Percentiles rank a stretch among this genome's conserved stretches.
Conservation (phyloP, 2,329 filamentous ascomycete genomes). For the Periconia digitata region DNA sequence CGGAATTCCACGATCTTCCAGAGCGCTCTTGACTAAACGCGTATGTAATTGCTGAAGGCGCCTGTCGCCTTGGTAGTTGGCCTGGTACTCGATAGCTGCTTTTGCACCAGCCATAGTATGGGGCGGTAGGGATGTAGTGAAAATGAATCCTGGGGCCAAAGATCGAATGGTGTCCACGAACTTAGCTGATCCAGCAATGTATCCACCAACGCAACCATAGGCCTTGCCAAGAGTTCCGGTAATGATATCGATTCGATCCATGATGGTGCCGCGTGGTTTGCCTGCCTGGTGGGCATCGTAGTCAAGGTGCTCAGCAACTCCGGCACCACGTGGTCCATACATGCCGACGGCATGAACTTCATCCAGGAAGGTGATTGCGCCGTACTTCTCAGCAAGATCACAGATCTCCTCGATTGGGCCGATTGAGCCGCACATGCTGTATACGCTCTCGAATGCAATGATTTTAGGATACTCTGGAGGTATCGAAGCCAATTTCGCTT, state of each 20-base stretch:
- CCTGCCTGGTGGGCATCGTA: slow-evolving; percentile 82
- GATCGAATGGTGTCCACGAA: slow-evolving; percentile 93
- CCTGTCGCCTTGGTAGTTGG: slow-evolving; percentile 80
- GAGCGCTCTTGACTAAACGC: slow-evolving; percentile 84
- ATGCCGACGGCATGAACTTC: slow-evolving; percentile 99
- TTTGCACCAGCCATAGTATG: slow-evolving; percentile 95
- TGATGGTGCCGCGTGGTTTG: slow-evolving; percentile 75
- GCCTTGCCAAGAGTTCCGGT: slow-evolving; percentile 97
- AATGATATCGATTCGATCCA: slow-evolving; percentile 97
- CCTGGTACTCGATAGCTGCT: slow-evolving; percentile 92
- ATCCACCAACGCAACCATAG: slow-evolving; percentile 95
- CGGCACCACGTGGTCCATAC: slow-evolving; percentile 94
- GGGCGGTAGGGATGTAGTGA: slow-evolving; percentile 93
- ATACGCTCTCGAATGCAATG: slow-evolving; percentile 97
- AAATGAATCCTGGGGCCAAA: slow-evolving; percentile 95
- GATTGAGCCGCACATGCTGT: slow-evolving; percentile 98
- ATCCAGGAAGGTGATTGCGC: slow-evolving; percentile 94
- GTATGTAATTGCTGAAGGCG: slow-evolving; percentile 95
- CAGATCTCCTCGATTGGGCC: slow-evolving; percentile 95
- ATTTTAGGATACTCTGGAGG: slow-evolving; percentile 89
- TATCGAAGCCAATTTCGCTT: slow-evolving; percentile 86
- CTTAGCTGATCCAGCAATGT: slow-evolving; percentile 86
- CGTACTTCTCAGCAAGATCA: slow-evolving; percentile 95
- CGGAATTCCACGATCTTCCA: slow-evolving; percentile 80
- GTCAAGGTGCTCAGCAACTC: slow-evolving; percentile 96